Evolutionary conservation across 352 stramenopile genomes (phyloP).

Genomic region (Nothophytophthora sp.): DNA sequence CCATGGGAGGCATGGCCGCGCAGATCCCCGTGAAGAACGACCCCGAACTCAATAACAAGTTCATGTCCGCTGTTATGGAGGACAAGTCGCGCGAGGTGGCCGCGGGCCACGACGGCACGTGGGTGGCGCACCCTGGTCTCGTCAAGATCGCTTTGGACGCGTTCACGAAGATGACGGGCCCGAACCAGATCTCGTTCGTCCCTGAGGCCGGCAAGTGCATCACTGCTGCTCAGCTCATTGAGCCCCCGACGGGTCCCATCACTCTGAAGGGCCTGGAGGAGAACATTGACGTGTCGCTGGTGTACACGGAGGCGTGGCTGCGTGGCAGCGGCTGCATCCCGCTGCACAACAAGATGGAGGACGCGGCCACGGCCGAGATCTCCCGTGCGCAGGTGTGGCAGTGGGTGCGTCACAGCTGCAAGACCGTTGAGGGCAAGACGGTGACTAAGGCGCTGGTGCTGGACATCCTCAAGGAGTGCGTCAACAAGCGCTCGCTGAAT

Average conservation of each 20-base stretch:
- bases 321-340: conserved; percentile 93
- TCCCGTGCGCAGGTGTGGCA: conserved; percentile 95
- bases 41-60: conserved; percentile 84
- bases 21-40: conserved; percentile 96
- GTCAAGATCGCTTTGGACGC: conserved; percentile 92
- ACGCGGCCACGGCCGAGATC: conserved; percentile 95
- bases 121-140: conserved; percentile 95
- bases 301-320: conserved; percentile 95
- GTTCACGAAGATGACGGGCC: conserved; percentile 93
- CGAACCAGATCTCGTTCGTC: conserved; percentile 91
- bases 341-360: conserved; percentile 96
- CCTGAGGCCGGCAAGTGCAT: conserved; percentile 57
- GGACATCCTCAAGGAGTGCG: conserved; percentile 63
- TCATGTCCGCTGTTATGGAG: conserved; percentile 88
- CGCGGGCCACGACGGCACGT: conserved; percentile 96
- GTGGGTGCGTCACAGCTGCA: conserved; percentile 80
- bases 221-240: conserved; percentile 63
- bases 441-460: conserved; percentile 73
- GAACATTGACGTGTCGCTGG: conserved; percentile 92
- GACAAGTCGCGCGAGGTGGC: conserved; percentile 92
- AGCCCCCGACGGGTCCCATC: conserved; percentile 69
- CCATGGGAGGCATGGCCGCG: conserved; percentile 98
- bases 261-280: conserved; percentile 86
- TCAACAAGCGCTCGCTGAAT: conserved; percentile 54
- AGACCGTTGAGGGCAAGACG: conserved; percentile 64